These are phyloP conservation scores for Neurospora hispaniola DNA, from an alignment of 495 filamentous ascomycete genomes.

Conservation along the genomic window DNA sequence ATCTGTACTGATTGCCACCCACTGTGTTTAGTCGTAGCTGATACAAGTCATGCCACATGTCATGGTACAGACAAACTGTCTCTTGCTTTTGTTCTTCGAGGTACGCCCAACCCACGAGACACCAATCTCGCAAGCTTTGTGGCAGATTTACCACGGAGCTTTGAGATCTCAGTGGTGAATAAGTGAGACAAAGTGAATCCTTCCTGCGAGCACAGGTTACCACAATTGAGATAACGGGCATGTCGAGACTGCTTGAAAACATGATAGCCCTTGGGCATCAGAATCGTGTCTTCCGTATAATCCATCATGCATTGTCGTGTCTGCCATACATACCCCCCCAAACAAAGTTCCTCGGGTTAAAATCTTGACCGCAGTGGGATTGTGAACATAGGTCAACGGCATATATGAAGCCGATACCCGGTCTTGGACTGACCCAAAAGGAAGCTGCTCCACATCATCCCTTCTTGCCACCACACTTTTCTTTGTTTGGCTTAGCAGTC, in stretches of 20 bases:
- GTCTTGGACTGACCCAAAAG: not conserved
- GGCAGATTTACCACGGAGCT: not conserved
- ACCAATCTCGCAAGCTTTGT: not conserved
- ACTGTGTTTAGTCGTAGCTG: slow-evolving; percentile 3
- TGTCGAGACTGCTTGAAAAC: not conserved
- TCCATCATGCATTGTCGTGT: not conserved
- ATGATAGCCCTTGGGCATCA: not conserved
- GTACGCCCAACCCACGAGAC: not conserved
- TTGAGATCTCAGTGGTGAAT: not conserved
- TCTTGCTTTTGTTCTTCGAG: not conserved
- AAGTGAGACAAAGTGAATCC: not conserved
- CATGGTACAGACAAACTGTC: not conserved
- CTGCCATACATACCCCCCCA: not conserved
- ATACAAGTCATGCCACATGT: slow-evolving; percentile 19
- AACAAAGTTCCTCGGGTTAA: not conserved
- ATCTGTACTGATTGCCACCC: not conserved
- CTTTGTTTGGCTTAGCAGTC: not conserved
- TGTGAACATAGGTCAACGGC: not conserved
- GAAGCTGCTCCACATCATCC: not conserved
- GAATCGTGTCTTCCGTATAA: not conserved
- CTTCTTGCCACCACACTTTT: not conserved
- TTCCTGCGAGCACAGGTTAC: not conserved
- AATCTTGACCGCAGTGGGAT: not conserved
- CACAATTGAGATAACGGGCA: not conserved
- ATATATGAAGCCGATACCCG: not conserved